Evolutionary conservation across 2,329 filamentous ascomycete species (phyloP).

Genomic region (Didymella pinodella): DNA sequence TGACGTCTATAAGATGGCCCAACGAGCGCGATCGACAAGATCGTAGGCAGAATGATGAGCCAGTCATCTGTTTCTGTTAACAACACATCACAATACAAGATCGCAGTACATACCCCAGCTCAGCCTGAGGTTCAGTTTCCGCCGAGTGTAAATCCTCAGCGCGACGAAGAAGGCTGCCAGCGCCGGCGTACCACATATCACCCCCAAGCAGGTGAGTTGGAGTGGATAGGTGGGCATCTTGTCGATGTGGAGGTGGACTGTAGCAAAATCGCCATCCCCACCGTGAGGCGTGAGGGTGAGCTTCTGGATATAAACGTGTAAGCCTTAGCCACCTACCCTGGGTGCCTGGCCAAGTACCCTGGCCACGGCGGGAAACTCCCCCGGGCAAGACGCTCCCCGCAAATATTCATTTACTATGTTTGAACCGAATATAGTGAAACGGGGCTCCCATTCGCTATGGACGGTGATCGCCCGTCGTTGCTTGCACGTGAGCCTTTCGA

Average conservation of each 20-base stretch:
- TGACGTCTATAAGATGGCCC: slow-evolving; percentile 48
- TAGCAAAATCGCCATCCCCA: slow-evolving; percentile 21
- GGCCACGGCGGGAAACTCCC: slow-evolving; percentile 13
- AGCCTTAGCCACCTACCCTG: slow-evolving; percentile 12
- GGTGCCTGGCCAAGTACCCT: slow-evolving; percentile 1
- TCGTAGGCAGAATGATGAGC: slow-evolving; percentile 47
- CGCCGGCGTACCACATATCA: slow-evolving; percentile 47
- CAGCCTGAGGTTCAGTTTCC: slow-evolving; percentile 48
- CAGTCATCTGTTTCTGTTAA: slow-evolving; percentile 47
- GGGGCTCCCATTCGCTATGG: slow-evolving; percentile 15
- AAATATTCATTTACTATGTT: slow-evolving; percentile 18
- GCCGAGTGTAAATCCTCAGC: slow-evolving; percentile 48
- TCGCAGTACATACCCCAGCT: slow-evolving; percentile 44
- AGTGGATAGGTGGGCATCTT: slow-evolving; percentile 50
- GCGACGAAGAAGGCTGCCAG: slow-evolving; percentile 47
- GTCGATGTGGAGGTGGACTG: slow-evolving; percentile 31
- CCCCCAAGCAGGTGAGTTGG: slow-evolving; percentile 49
- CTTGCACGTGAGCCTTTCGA: slow-evolving; percentile 12
- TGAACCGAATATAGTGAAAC: slow-evolving; percentile 20
- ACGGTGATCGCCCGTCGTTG: slow-evolving; percentile 6
- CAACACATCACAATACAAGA: neutral
- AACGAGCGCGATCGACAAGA: slow-evolving; percentile 49
- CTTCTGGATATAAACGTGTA: slow-evolving; percentile 19
- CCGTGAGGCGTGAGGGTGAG: slow-evolving; percentile 12
- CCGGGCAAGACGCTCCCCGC: slow-evolving; percentile 15